Conservation (phyloP, 148 eudicot genomes). For the Pouteria glomerata region DNA sequence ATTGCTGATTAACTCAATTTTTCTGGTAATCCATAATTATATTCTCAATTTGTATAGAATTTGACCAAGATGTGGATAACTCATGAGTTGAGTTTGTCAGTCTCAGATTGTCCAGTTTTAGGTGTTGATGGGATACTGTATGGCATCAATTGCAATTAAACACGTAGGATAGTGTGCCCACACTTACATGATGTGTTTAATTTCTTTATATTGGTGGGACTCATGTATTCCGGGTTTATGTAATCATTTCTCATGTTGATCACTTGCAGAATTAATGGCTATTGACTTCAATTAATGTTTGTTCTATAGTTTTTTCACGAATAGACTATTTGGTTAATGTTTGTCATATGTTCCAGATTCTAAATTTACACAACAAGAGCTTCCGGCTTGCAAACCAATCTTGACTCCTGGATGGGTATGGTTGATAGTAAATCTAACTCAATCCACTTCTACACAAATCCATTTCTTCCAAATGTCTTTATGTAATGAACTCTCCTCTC, state of each 20-base stretch:
- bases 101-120: neutral
- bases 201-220: no score
- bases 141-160: no score
- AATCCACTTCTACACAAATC: neutral
- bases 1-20: no score
- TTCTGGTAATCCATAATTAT: no score
- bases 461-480: neutral
- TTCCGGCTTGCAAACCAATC: slow-evolving; percentile 77
- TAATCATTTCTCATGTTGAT: no score
- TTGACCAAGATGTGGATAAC: neutral
- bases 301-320: neutral
- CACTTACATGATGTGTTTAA: no score
- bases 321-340: slow-evolving; percentile 1
- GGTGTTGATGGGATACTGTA: neutral
- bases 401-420: slow-evolving; percentile 61
- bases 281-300: neutral
- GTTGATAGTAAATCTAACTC: neutral
- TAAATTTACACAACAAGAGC: slow-evolving; percentile 59
- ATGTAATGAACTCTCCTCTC: slow-evolving; percentile 1
- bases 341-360: slow-evolving; percentile 52
- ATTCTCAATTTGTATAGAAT: no score
- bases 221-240: no score
- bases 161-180: no score
- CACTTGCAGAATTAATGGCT: neutral
- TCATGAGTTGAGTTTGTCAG: neutral